Evolutionary conservation across 129 eudicot genomes (phyloP), one percentile per base, ranked within the genome.

Genomic region (Artemisia annua): DNA sequence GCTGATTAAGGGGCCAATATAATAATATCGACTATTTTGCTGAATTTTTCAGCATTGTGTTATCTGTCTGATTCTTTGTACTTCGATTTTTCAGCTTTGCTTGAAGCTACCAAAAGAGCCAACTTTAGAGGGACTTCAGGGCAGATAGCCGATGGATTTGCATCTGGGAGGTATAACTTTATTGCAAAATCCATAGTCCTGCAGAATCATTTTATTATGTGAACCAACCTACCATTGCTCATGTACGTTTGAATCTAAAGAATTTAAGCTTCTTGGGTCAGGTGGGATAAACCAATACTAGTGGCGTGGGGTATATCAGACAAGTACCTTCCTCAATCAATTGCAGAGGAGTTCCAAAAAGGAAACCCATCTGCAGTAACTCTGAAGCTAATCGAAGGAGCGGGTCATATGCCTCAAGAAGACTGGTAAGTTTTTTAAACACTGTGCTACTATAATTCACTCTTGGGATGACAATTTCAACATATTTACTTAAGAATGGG

Each of bases 331-430:
- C 96, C 99, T 55, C 93, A 84, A 48, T 84, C 99, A 52, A 74
- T 94, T n/a, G 99, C 99, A 15, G 97, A 90, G 84, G 99, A 94
- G 70, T 94, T 94, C 69, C 75, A 86, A 73, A 88, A 90, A 65
- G 85, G 78, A 75, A 94, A 94, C 78, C 93, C 97, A 0, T 75
- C 83, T 70, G 66, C 60, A 2, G 77, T 94, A 65, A 79, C 88
- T 89, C 82, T 90, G 63, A 88, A 90, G 73, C 51, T 94, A 71
- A 88, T 94, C 30, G 99, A 94, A 88, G 99, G 99, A 51, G 99
- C 99, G 55, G 99, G 99, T 71, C 99, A 94, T 70, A 94, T 94
- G 99, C 99, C 99, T 69, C 99, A 94, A 73, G 99, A 94, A 80
- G 99, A 94, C 88, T 94, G 99, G 99, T 94, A 85, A 79, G 17